phyloP scores from a whole-genome alignment of 2,329 filamentous ascomycete species.

The Ophiocordyceps camponoti-leonardi region DNA sequence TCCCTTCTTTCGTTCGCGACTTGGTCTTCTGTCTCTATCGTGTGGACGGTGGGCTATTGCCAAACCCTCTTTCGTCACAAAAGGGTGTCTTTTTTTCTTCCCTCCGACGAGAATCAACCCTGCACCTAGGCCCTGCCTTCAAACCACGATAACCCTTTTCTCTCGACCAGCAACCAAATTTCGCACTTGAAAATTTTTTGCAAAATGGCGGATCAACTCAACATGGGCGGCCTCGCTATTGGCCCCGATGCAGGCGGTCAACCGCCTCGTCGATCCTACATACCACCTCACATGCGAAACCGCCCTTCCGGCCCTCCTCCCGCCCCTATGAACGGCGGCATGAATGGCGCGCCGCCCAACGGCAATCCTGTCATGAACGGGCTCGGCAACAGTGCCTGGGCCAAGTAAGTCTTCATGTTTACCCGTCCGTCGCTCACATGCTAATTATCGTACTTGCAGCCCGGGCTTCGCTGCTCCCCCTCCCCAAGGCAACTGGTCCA shows the following conservation, averaged over 20 bases:
- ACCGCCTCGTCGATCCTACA: slow-evolving; percentile 47
- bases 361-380: slow-evolving; percentile 13
- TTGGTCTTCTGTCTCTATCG: slow-evolving; percentile 1
- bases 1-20: neutral
- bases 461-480: slow-evolving; percentile 11
- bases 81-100: neutral
- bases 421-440: neutral
- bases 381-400: slow-evolving; percentile 36
- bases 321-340: slow-evolving; percentile 1
- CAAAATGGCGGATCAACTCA: slow-evolving; percentile 70
- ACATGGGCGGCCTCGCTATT: slow-evolving; percentile 61
- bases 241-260: slow-evolving; percentile 20
- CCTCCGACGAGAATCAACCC: neutral
- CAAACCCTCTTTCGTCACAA: neutral
- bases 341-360: slow-evolving; percentile 5
- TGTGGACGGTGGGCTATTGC: neutral
- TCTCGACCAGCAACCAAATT: neutral
- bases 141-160: neutral
- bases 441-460: neutral
- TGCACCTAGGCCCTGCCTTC: neutral
- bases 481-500: slow-evolving; percentile 17
- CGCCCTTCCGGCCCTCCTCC: slow-evolving; percentile 10
- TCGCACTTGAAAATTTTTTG: slow-evolving; percentile 1
- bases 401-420: slow-evolving; percentile 15
- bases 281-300: slow-evolving; percentile 67